phyloP scores from a whole-genome alignment of 345 rosid genomes.

The Gossypioides kirkii region DNA sequence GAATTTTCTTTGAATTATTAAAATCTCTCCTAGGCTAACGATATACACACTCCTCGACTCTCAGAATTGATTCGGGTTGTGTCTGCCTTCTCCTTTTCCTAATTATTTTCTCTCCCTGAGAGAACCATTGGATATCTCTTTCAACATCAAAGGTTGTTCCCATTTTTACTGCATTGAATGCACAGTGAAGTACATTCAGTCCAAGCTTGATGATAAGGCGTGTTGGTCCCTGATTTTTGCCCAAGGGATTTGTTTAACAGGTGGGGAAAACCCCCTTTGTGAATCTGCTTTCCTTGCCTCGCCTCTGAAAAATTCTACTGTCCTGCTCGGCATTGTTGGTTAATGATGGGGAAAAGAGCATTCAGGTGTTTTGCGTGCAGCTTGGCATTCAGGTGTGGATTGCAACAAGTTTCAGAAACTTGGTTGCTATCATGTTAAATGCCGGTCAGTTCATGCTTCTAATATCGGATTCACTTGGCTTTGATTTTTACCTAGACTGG shows the following conservation, averaged over 20 bases:
- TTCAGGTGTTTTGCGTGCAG: conserved; percentile 33
- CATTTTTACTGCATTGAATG: conserved; percentile 43
- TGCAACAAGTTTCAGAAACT: conserved; percentile 36
- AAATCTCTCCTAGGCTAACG: no score
- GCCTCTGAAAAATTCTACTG: conserved; percentile 34
- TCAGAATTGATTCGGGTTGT: not conserved
- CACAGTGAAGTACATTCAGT: conserved; percentile 23
- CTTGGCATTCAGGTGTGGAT: conserved; percentile 43
- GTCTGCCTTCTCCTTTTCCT: not conserved
- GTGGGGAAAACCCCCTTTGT: conserved; percentile 42
- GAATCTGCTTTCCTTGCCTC: not conserved
- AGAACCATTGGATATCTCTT: conserved; percentile 2
- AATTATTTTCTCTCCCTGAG: conserved; percentile 16
- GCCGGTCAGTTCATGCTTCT: not conserved
- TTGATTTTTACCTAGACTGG: not conserved
- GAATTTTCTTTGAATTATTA: no score
- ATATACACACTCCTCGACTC: no score
- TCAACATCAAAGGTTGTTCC: conserved; percentile 32
- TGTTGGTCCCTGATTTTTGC: conserved; percentile 37
- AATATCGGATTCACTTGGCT: no score
- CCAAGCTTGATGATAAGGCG: conserved; percentile 38
- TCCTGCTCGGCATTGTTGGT: conserved; percentile 45
- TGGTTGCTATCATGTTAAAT: not conserved
- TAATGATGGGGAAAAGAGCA: conserved; percentile 22
- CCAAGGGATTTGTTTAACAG: conserved; percentile 22